Percentiles rank a stretch among this genome's conserved stretches.
These are phyloP conservation scores for Vaccinium macrocarpon DNA, from an alignment of 148 eudicot genomes.

Conservation along the genomic window DNA sequence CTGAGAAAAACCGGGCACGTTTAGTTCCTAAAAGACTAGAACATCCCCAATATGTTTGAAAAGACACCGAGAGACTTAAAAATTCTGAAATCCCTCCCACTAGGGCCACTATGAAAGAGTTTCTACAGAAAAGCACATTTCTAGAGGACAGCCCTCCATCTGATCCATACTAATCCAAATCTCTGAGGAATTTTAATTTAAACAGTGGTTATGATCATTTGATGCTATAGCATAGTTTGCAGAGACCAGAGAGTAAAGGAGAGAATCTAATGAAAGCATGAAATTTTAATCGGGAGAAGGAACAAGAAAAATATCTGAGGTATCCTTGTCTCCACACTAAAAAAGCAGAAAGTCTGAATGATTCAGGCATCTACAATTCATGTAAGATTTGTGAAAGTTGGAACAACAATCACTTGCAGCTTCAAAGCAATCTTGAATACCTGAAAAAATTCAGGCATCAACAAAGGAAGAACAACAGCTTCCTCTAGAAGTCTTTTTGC, in stretches of 20 bases:
- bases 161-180: neutral
- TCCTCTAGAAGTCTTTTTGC: slow-evolving; percentile 99
- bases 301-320: neutral
- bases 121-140: neutral
- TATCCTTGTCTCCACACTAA: neutral
- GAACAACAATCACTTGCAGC: neutral
- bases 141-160: neutral
- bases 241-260: neutral
- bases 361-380: neutral
- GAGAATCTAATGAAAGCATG: neutral
- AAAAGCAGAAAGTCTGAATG: neutral
- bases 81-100: neutral
- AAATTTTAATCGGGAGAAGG: neutral
- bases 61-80: neutral
- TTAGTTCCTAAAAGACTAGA: neutral
- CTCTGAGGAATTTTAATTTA: neutral
- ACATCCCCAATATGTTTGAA: neutral
- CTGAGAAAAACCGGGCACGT: neutral
- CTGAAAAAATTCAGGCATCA: slow-evolving; percentile 99
- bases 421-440: slow-evolving; percentile 31
- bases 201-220: neutral
- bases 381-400: neutral
- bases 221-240: neutral
- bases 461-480: slow-evolving; percentile 97
- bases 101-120: neutral